Conservation (phyloP, 257 asterid genomes). For the Nicotiana otophora region DNA sequence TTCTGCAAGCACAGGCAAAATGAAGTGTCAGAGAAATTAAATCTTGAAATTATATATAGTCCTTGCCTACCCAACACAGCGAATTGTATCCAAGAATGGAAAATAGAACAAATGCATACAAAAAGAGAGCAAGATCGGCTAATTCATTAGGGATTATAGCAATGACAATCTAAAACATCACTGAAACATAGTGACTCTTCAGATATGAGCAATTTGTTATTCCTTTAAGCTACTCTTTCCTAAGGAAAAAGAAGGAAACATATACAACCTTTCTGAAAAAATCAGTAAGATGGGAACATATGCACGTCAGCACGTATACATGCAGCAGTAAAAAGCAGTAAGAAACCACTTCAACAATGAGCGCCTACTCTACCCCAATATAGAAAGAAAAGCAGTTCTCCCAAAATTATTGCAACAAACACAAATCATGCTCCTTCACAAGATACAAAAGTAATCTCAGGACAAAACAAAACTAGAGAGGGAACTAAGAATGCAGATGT, state of each 20-base stretch:
- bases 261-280: background rate
- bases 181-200: background rate
- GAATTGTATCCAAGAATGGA: background rate
- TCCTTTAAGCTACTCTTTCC: background rate
- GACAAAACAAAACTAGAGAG: background rate
- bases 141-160: background rate
- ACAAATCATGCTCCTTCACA: background rate
- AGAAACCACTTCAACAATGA: background rate
- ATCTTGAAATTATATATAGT: background rate
- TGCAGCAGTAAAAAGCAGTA: background rate
- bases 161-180: background rate
- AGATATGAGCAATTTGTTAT: background rate
- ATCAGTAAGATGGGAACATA: background rate
- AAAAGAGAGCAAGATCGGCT: background rate
- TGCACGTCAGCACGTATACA: background rate
- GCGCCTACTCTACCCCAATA: background rate
- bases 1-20: slow-evolving; percentile 52
- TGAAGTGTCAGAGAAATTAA: background rate
- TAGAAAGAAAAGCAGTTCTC: background rate
- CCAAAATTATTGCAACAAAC: background rate
- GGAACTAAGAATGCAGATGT: background rate
- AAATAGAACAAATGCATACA: background rate
- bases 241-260: background rate
- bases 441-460: background rate
- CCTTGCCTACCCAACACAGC: background rate